Conservation (phyloP, 2,329 filamentous ascomycete genomes). For the Cryphonectria japonica region DNA sequence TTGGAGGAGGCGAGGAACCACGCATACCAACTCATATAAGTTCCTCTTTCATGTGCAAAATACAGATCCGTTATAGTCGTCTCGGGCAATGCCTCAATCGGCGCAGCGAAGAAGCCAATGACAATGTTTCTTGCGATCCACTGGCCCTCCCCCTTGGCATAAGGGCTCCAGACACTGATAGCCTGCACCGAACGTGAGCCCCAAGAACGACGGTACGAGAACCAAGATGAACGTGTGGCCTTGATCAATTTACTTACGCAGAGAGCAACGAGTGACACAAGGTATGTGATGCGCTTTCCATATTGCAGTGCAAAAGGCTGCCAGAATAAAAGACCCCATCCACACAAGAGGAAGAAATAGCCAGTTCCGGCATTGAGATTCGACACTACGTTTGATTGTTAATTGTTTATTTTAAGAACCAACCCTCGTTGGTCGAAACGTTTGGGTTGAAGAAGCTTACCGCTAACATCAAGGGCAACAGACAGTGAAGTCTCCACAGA, state of each 20-base stretch:
- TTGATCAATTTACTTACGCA: constrained; percentile 21
- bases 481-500: constrained; percentile 26
- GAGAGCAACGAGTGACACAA: constrained; percentile 30
- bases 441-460: background rate
- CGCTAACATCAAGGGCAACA: constrained; percentile 27
- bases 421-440: background rate
- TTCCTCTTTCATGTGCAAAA: constrained; percentile 37
- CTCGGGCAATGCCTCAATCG: constrained; percentile 46
- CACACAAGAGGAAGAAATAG: constrained; percentile 45
- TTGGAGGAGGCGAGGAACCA: constrained; percentile 36
- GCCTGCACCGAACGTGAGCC: background rate
- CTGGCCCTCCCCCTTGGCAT: constrained; percentile 37
- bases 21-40: constrained; percentile 37
- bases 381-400: constrained; percentile 3
- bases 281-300: constrained; percentile 38
- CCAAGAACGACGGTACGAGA: background rate
- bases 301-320: constrained; percentile 50
- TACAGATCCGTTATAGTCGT: constrained; percentile 44
- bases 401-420: background rate
- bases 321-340: constrained; percentile 51
- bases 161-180: constrained; percentile 29
- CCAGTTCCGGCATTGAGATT: constrained; percentile 36
- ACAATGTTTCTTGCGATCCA: constrained; percentile 45
- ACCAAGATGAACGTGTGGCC: background rate
- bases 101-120: constrained; percentile 44